phyloP scores from a whole-genome alignment of 306 rosid genomes.

The Crotalaria pallida region DNA sequence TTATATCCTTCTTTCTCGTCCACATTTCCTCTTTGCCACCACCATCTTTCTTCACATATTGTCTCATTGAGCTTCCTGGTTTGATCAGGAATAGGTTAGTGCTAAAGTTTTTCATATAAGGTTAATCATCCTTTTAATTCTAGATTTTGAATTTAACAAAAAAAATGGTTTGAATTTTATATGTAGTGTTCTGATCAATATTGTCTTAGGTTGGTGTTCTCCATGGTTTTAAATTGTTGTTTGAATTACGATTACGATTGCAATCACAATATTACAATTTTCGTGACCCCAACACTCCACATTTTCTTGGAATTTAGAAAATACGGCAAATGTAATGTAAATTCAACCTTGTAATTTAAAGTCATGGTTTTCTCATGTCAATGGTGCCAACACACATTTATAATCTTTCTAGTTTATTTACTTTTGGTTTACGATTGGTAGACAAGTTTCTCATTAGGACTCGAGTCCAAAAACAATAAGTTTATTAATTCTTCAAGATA shows the following conservation, averaged over 20 bases:
- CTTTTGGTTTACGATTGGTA: not conserved
- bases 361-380: not conserved
- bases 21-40: constrained; percentile 2
- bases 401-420: not conserved
- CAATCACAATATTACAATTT: too few species aligned
- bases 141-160: not conserved
- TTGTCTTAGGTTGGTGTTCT: not conserved
- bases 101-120: not conserved
- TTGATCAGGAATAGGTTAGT: constrained; percentile 11
- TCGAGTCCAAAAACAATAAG: not conserved
- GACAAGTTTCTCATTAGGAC: not conserved
- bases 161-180: not conserved
- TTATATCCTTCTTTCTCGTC: not conserved
- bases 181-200: not conserved
- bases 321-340: too few species aligned
- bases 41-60: not conserved
- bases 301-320: too few species aligned
- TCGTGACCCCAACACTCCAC: too few species aligned
- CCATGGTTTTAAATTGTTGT: too few species aligned
- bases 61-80: constrained; percentile 1
- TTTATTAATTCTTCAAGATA: not conserved
- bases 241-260: too few species aligned
- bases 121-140: too few species aligned
- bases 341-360: too few species aligned
- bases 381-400: not conserved